These are phyloP conservation scores for Conticribra weissflogii DNA, from an alignment of 108 stramenopile species.

Conservation along the genomic window DNA sequence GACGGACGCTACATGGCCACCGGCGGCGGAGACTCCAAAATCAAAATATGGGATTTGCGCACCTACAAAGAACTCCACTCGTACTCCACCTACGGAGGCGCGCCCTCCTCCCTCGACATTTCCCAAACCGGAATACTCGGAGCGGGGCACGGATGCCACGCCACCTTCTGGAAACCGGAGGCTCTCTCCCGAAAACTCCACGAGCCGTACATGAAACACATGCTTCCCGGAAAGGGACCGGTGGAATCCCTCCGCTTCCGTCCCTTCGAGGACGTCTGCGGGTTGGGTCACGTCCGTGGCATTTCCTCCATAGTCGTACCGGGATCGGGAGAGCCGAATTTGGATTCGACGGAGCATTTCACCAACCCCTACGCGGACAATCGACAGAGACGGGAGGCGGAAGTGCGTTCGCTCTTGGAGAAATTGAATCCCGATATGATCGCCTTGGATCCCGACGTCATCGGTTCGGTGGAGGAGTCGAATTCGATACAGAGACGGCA, in stretches of 20 bases:
- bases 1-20: slow-evolving; percentile 91
- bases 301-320: slow-evolving; percentile 93
- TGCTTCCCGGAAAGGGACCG: slow-evolving; percentile 60
- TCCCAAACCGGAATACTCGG: slow-evolving; percentile 92
- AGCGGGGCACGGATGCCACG: slow-evolving; percentile 83
- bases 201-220: slow-evolving; percentile 94
- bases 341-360: slow-evolving; percentile 91
- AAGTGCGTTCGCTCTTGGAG: slow-evolving; percentile 93
- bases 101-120: slow-evolving; percentile 85
- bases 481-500: slow-evolving; percentile 60
- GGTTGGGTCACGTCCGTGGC: slow-evolving; percentile 92
- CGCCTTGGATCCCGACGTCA: slow-evolving; percentile 86
- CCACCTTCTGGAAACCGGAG: slow-evolving; percentile 89
- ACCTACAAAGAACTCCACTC: slow-evolving; percentile 73
- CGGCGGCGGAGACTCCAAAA: slow-evolving; percentile 80
- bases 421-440: slow-evolving; percentile 97
- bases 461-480: slow-evolving; percentile 88
- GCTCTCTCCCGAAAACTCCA: slow-evolving; percentile 70
- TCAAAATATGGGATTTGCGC: slow-evolving; percentile 97
- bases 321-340: slow-evolving; percentile 95
- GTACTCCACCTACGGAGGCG: slow-evolving; percentile 65
- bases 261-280: slow-evolving; percentile 97
- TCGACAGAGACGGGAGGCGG: slow-evolving; percentile 94
- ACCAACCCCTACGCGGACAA: slow-evolving; percentile 91
- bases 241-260: slow-evolving; percentile 88